Conservation (phyloP, 768 basidiomycete genomes). For the Naganishia vishniacii region DNA sequence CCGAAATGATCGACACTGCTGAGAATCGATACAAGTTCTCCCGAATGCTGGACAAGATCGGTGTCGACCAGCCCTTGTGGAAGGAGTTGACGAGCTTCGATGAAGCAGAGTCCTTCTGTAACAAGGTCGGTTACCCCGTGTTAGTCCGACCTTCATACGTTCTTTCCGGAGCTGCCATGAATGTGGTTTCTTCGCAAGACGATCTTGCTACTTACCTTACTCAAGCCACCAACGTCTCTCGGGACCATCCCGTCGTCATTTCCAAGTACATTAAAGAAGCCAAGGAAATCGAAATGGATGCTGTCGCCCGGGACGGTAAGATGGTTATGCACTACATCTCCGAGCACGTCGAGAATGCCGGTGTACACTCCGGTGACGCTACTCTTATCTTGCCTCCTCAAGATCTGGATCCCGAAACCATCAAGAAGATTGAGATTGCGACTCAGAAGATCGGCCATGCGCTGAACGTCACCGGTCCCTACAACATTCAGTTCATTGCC, state of each 20-base stretch:
- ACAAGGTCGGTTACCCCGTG: slow-evolving; percentile 88
- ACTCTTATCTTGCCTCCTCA: slow-evolving; percentile 97
- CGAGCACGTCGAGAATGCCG: slow-evolving; percentile 98
- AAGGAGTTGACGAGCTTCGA: slow-evolving; percentile 89
- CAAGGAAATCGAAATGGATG: slow-evolving; percentile 99
- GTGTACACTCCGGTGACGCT: slow-evolving; percentile 97
- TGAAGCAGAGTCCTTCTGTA: slow-evolving; percentile 82
- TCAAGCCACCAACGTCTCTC: slow-evolving; percentile 91
- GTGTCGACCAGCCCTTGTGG: slow-evolving; percentile 97
- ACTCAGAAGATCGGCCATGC: slow-evolving; percentile 97
- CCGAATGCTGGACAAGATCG: slow-evolving; percentile 90
- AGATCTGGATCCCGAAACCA: slow-evolving; percentile 93
- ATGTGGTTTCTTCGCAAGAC: slow-evolving; percentile 88
- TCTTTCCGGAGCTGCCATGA: slow-evolving; percentile 99
- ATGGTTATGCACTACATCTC: slow-evolving; percentile 99
- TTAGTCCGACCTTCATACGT: slow-evolving; percentile 97
- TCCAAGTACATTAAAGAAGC: slow-evolving; percentile 99
- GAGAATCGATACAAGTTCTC: slow-evolving; percentile 99
- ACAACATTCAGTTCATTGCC: slow-evolving; percentile 99
- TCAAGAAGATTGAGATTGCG: slow-evolving; percentile 91
- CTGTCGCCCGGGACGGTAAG: slow-evolving; percentile 91
- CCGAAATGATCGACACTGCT: slow-evolving; percentile 98
- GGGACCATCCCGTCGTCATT: slow-evolving; percentile 94
- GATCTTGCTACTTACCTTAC: slow-evolving; percentile 87
- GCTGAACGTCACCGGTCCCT: slow-evolving; percentile 94